Evolutionary conservation across 352 stramenopile species (phyloP).

Genomic region (Globisporangium uncinulatum): DNA sequence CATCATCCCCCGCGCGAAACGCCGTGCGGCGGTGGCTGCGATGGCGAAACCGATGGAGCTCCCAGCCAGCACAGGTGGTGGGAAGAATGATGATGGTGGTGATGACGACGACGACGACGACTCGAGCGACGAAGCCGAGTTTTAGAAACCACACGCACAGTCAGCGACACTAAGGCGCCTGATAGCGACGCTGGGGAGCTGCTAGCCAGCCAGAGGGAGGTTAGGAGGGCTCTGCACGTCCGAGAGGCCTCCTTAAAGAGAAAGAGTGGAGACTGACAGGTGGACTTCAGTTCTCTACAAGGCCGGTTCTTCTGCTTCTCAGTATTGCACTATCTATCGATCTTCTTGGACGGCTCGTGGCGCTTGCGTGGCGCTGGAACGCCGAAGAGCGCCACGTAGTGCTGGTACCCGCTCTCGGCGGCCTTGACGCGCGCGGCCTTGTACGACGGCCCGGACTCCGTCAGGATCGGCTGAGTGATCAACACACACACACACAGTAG

Average conservation of each 20-base stretch:
- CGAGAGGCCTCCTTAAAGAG: no score
- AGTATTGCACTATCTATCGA: no score
- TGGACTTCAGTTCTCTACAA: no score
- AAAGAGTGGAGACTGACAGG: no score
- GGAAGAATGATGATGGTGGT: conserved; percentile 8
- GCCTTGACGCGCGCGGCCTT: conserved; percentile 50
- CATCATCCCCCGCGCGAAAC: conserved; percentile 76
- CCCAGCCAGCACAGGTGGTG: conserved; percentile 14
- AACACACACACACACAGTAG: background rate
- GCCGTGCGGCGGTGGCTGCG: conserved; percentile 64
- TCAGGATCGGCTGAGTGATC: conserved; percentile 30
- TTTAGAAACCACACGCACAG: conserved; percentile 29
- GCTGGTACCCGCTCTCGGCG: conserved; percentile 42
- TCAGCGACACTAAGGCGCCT: background rate
- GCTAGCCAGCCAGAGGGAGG: no score
- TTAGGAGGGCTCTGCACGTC: no score
- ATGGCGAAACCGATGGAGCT: conserved; percentile 65
- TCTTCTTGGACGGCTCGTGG: no score
- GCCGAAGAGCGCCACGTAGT: conserved; percentile 31
- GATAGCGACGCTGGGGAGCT: background rate
- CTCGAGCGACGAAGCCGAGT: conserved; percentile 82
- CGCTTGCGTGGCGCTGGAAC: no score
- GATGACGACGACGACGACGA: conserved; percentile 59
- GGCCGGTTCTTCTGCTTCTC: no score
- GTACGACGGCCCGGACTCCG: conserved; percentile 44